Conservation (phyloP, 345 rosid species). For the Chamaenerion angustifolium region DNA sequence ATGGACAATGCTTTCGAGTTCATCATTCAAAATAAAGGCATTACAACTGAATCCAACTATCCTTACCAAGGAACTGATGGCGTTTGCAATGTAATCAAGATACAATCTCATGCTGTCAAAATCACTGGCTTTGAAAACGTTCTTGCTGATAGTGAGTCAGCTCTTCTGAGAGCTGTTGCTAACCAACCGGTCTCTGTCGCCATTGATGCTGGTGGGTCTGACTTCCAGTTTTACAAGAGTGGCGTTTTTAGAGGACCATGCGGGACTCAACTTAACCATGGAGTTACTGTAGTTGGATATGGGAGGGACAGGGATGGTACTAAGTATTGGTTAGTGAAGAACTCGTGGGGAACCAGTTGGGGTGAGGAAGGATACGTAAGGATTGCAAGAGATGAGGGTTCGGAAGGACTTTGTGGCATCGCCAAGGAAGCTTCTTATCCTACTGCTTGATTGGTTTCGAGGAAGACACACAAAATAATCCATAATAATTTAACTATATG, state of each 20-base stretch:
- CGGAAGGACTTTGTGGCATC: constrained; percentile 44
- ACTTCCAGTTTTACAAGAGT: constrained; percentile 20
- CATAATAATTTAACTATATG: too few relatives aligned
- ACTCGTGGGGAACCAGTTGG: constrained; percentile 51
- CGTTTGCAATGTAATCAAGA: constrained; percentile 15
- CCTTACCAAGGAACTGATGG: constrained; percentile 25
- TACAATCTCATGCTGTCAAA: constrained; percentile 8
- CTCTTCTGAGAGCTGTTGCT: constrained; percentile 36
- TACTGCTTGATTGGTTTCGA: background rate
- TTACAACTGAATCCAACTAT: constrained; percentile 28
- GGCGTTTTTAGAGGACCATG: constrained; percentile 37
- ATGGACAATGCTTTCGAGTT: constrained; percentile 29
- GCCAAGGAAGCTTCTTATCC: constrained; percentile 10
- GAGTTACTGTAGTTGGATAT: constrained; percentile 41
- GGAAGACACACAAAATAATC: too few relatives aligned
- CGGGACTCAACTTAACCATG: constrained; percentile 23
- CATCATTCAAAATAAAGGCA: constrained; percentile 24
- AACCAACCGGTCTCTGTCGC: constrained; percentile 40
- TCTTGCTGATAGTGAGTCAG: constrained; percentile 27
- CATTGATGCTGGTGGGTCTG: constrained; percentile 16
- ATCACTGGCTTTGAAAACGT: constrained; percentile 27
- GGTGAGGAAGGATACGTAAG: constrained; percentile 45
- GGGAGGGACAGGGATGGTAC: constrained; percentile 25
- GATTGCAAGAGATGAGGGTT: constrained; percentile 24
- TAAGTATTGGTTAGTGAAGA: constrained; percentile 48